Evolutionary conservation across 177 flowering plant species (phyloP), one percentile per base, ranked within the genome.

Genomic region (Vitis hybrid): DNA sequence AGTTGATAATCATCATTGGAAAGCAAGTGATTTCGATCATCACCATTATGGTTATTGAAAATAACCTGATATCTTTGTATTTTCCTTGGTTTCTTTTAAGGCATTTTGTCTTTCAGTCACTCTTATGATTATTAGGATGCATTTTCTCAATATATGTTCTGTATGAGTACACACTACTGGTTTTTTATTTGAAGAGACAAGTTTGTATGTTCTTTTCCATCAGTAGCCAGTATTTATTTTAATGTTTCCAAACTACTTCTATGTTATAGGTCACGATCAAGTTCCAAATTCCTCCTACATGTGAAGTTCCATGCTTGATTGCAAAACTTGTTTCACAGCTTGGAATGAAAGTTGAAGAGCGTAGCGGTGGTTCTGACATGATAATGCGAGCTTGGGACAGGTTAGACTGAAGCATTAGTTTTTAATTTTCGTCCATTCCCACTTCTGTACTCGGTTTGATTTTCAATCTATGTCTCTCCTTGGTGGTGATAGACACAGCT

Each of bases 321-420:
- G 89, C 88, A 59, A 82, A 78, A 75, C 82, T 95, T 73, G 89
- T 77, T 75, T 80, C 98, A 66, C 77, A 72, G 69, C 90, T 93
- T 72, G 98, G 98, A 68, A 59, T 86, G 64, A 88, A 88, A 70
- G 79, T 78, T 67, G 89, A 87, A 52, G 88, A 87, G 71, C 74
- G 66, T 59, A 82, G 80, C 74, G 81, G 84, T 77, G 91, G 93
- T 72, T 86, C 97, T 80, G 88, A 82, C 70, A 87, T 95, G 93
- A 72, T 71, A 67, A 56, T 95, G 86, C 86, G 92, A 69, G 91
- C 97, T 66, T 95, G 98, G 99, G 89, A 89, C 83, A 93, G 92
- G 99, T 93, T 70, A 34, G 66, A 60, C 14, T 19, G 3, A 48
- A 39, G 17, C 3, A 3, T 48, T 5, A 3, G 0, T 54, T 68